A percentile compares a stretch with the other conserved stretches of the same genome.
phyloP scores from a whole-genome alignment of 441 rosid species.

The Euphorbia celastroides region DNA sequence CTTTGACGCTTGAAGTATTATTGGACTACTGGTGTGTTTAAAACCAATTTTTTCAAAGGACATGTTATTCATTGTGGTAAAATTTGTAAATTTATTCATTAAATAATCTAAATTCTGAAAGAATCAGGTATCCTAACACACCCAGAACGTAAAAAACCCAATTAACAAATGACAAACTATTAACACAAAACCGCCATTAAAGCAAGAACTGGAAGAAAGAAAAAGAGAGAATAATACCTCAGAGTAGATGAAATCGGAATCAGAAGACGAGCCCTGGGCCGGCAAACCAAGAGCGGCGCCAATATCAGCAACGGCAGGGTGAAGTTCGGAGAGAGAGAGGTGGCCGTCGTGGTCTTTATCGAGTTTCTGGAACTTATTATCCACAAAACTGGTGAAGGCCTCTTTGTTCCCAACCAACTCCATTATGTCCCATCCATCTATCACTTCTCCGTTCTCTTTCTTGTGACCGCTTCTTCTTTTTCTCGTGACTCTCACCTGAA shows the following conservation, averaged over 20 bases:
- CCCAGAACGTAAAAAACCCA: too few species aligned
- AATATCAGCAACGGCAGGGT: too few species aligned
- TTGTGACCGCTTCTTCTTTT: conserved; percentile 44
- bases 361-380: conserved; percentile 86
- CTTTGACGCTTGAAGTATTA: too few species aligned
- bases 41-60: too few species aligned
- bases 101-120: too few species aligned
- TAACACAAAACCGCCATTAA: too few species aligned
- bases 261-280: conserved; percentile 68
- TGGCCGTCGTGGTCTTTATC: conserved; percentile 71
- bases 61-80: too few species aligned
- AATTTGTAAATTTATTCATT: too few species aligned
- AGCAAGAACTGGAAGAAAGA: too few species aligned
- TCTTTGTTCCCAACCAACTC: conserved; percentile 79
- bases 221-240: conserved; percentile 37
- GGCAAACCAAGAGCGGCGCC: conserved; percentile 92
- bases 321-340: conserved; percentile 72
- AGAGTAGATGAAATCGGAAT: conserved; percentile 74
- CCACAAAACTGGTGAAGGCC: conserved; percentile 68
- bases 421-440: conserved; percentile 90
- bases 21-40: too few species aligned
- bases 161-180: too few species aligned
- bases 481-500: conserved; percentile 22
- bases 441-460: conserved; percentile 14
- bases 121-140: too few species aligned